Percentiles rank a stretch among this genome's conserved stretches.
Evolutionary conservation across 2,329 filamentous ascomycete genomes (phyloP).

Genomic region (Alternaria triticimaculans): DNA sequence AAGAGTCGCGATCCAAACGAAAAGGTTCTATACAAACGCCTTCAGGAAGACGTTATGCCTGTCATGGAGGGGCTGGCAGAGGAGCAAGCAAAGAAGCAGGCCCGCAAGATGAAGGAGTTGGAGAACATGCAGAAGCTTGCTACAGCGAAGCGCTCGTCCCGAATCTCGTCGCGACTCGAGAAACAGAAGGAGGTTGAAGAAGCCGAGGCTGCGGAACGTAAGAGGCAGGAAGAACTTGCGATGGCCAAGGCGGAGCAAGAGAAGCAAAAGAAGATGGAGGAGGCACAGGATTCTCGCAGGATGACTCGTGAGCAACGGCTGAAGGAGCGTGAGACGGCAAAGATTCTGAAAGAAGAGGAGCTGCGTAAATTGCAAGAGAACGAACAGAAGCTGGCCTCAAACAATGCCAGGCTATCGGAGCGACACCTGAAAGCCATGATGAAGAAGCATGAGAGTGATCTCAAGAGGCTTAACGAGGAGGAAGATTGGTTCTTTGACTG

Average conservation of each 20-base stretch:
- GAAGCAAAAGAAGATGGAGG: slow-evolving; percentile 69
- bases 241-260: slow-evolving; percentile 67
- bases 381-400: slow-evolving; percentile 62
- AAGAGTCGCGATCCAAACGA: slow-evolving; percentile 86
- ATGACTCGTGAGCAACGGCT: slow-evolving; percentile 85
- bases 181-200: slow-evolving; percentile 77
- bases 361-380: slow-evolving; percentile 79
- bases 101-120: slow-evolving; percentile 79
- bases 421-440: slow-evolving; percentile 83
- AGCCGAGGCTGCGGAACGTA: slow-evolving; percentile 72
- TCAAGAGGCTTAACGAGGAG: slow-evolving; percentile 71
- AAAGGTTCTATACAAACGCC: slow-evolving; percentile 73
- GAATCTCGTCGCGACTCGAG: slow-evolving; percentile 82
- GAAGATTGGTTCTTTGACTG: slow-evolving; percentile 97
- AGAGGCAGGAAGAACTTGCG: slow-evolving; percentile 67
- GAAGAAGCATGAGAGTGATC: slow-evolving; percentile 76
- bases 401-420: slow-evolving; percentile 69
- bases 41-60: slow-evolving; percentile 81
- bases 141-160: slow-evolving; percentile 91
- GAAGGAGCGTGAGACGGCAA: slow-evolving; percentile 83
- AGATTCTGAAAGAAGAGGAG: slow-evolving; percentile 84
- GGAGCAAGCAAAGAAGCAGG: slow-evolving; percentile 72
- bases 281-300: slow-evolving; percentile 79
- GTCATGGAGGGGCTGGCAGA: slow-evolving; percentile 79
- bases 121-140: slow-evolving; percentile 84